Evolutionary conservation across 257 asterid species (phyloP).

Genomic region (Coffea eugenioides): DNA sequence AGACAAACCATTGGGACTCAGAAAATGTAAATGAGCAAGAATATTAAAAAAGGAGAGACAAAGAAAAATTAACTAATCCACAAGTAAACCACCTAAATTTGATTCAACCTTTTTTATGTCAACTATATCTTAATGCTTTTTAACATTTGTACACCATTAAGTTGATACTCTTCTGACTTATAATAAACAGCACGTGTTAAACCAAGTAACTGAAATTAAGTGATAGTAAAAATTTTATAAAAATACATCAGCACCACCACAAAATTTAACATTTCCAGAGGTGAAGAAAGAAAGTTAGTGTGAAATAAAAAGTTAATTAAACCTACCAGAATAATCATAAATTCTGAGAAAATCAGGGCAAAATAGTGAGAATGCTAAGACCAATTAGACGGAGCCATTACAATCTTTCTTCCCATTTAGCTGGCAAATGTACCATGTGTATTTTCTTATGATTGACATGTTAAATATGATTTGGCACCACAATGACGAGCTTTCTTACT

Average conservation of each 20-base stretch:
- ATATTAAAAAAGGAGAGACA: not conserved
- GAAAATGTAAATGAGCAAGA: not conserved
- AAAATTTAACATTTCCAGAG: not conserved
- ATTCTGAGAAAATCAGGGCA: not conserved
- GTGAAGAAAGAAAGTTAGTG: not conserved
- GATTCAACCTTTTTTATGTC: not conserved
- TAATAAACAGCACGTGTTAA: not conserved
- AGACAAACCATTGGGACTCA: not conserved
- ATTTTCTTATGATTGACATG: not conserved
- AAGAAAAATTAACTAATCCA: not conserved
- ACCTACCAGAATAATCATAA: not conserved
- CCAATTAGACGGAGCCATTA: not conserved
- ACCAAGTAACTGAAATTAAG: not conserved
- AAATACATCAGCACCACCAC: not conserved
- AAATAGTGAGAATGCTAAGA: not conserved
- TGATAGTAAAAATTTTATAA: not conserved
- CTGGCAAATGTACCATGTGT: not conserved
- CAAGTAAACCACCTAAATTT: not conserved
- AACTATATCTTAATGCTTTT: not conserved
- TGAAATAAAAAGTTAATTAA: too few relatives aligned
- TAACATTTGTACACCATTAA: not conserved
- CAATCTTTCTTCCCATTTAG: not conserved
- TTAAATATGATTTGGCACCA: not conserved
- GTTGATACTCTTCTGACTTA: not conserved
- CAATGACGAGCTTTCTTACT: not conserved